phyloP scores from a whole-genome alignment of 164 flowering plant species.

The Berberis thunbergii region DNA sequence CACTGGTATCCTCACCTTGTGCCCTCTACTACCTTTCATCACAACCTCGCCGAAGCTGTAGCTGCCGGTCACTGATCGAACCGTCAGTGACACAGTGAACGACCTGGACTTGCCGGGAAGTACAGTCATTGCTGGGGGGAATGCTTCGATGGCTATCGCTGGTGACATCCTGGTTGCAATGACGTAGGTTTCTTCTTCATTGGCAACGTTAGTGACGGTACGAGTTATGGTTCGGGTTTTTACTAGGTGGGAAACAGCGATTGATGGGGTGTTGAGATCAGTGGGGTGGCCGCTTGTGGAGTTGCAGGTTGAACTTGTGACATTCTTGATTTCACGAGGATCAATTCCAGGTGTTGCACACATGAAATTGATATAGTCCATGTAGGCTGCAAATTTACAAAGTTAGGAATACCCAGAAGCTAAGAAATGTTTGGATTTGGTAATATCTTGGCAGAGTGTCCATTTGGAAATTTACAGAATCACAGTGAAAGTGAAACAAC shows the following conservation, averaged over 20 bases:
- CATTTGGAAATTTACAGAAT: no score
- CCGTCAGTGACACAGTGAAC: constrained; percentile 65
- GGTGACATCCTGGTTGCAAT: constrained; percentile 72
- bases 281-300: constrained; percentile 54
- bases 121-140: constrained; percentile 82
- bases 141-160: constrained; percentile 61
- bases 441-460: no score
- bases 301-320: constrained; percentile 66
- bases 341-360: constrained; percentile 89
- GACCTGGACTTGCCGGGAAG: constrained; percentile 54
- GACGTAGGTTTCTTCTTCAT: constrained; percentile 72
- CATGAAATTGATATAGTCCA: constrained; percentile 76
- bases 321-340: constrained; percentile 51
- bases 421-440: no score
- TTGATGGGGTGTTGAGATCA: constrained; percentile 80
- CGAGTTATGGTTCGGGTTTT: constrained; percentile 62
- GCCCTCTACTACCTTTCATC: constrained; percentile 90
- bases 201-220: constrained; percentile 75
- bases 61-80: constrained; percentile 56
- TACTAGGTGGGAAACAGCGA: constrained; percentile 72
- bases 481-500: background rate
- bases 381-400: constrained; percentile 37
- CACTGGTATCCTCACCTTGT: constrained; percentile 88
- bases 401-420: background rate
- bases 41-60: constrained; percentile 83